phyloP scores from a whole-genome alignment of 352 stramenopile species.

The Globisporangium nunn region DNA sequence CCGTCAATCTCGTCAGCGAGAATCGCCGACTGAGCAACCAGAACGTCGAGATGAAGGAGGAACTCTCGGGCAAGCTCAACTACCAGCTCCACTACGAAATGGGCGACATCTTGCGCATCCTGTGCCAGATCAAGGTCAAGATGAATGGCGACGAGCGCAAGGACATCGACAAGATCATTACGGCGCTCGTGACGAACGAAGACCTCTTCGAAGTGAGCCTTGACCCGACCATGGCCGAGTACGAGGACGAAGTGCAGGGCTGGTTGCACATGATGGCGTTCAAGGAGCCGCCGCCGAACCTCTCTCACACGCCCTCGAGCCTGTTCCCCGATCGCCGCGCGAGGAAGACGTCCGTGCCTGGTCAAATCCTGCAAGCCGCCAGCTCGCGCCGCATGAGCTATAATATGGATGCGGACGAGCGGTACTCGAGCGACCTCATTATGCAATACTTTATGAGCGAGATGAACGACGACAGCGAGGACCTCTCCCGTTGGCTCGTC shows the following conservation, averaged over 20 bases:
- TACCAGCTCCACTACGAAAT: constrained; percentile 71
- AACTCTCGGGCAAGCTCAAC: constrained; percentile 50
- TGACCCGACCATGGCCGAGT: constrained; percentile 43
- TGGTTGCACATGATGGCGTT: constrained; percentile 74
- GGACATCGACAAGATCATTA: constrained; percentile 70
- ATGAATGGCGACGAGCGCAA: constrained; percentile 34
- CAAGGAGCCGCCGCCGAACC: constrained; percentile 18
- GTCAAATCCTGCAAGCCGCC: constrained; percentile 12
- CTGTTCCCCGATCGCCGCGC: constrained; percentile 6
- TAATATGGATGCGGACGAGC: constrained; percentile 12
- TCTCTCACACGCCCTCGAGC: constrained; percentile 6
- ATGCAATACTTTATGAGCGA: constrained; percentile 14
- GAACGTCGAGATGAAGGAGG: constrained; percentile 64
- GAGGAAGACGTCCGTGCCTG: constrained; percentile 7
- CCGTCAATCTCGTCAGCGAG: constrained; percentile 45
- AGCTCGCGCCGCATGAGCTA: constrained; percentile 16
- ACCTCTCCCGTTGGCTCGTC: constrained; percentile 42
- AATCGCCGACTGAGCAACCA: constrained; percentile 52
- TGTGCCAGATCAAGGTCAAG: constrained; percentile 66
- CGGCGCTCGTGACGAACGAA: constrained; percentile 52
- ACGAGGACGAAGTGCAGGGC: constrained; percentile 61
- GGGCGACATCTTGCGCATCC: constrained; percentile 60
- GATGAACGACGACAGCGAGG: constrained; percentile 19
- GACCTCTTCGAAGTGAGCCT: constrained; percentile 58
- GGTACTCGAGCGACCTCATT: constrained; percentile 17